These are phyloP conservation scores for Tetrapisispora namnaoensis DNA, from an alignment of 805 yeast species.

Conservation along the genomic window DNA sequence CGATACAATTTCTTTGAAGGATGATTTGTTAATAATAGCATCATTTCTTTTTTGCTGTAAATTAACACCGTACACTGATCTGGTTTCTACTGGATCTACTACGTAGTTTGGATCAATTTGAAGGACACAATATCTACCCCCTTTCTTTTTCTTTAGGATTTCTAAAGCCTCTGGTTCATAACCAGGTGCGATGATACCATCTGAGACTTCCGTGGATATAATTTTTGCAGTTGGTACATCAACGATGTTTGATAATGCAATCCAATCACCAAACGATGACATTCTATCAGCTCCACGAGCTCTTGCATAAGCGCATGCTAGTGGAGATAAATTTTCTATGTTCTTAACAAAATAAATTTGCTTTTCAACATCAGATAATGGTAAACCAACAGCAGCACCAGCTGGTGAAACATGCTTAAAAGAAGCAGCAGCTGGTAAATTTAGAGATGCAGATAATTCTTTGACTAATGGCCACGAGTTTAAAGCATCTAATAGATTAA, in stretches of 20 bases:
- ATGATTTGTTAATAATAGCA: constrained; percentile 82
- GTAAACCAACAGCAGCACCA: constrained; percentile 96
- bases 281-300: constrained; percentile 99
- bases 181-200: constrained; percentile 98
- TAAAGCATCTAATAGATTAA: constrained; percentile 90
- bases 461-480: constrained; percentile 98
- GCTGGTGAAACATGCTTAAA: constrained; percentile 99
- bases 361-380: constrained; percentile 83
- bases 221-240: constrained; percentile 94
- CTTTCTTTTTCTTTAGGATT: constrained; percentile 83
- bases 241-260: constrained; percentile 92
- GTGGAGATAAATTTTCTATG: constrained; percentile 89
- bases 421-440: constrained; percentile 97
- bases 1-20: constrained; percentile 88
- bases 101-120: constrained; percentile 92
- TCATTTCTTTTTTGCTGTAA: constrained; percentile 96
- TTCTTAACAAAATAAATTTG: constrained; percentile 91
- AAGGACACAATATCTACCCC: constrained; percentile 92
- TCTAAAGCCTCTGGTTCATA: constrained; percentile 86
- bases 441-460: constrained; percentile 88
- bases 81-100: constrained; percentile 73
- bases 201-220: constrained; percentile 94
- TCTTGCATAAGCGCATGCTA: constrained; percentile 97
- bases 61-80: constrained; percentile 94
- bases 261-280: constrained; percentile 98